Percentiles rank a stretch among this genome's conserved stretches.
Conservation (phyloP, 495 filamentous ascomycete species). For the Aspergillus sclerotiicarbonarius region DNA sequence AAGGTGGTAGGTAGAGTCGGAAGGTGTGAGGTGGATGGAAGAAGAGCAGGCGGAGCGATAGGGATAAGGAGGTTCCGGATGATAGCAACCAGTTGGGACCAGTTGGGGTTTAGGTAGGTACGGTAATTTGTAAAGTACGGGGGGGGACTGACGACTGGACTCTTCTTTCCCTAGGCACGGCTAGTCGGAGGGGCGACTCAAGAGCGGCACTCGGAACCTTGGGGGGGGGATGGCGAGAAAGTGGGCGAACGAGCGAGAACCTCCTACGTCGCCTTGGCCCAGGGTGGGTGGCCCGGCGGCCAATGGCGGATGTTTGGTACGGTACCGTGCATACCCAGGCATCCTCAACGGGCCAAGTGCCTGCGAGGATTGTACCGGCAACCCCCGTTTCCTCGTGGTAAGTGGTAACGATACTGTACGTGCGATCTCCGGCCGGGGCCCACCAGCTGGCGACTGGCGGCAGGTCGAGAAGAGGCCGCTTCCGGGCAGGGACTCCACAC, state of each 20-base stretch:
- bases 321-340: conserved; percentile 5
- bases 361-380: neutral
- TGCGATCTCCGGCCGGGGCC: conserved; percentile 16
- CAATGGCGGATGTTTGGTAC: conserved; percentile 13
- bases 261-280: conserved; percentile 10
- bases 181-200: conserved; percentile 20
- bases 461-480: conserved; percentile 20
- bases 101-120: conserved; percentile 4
- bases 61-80: conserved; percentile 23
- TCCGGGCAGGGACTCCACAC: conserved; percentile 21
- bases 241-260: conserved; percentile 23
- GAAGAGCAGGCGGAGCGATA: conserved; percentile 15
- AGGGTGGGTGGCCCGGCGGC: neutral
- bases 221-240: conserved; percentile 21
- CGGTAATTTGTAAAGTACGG: neutral
- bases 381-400: conserved; percentile 23
- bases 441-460: conserved; percentile 12
- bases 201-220: conserved; percentile 22
- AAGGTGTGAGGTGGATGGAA: conserved; percentile 3
- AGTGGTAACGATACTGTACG: conserved; percentile 24
- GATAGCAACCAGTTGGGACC: conserved; percentile 4
- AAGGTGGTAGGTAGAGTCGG: neutral
- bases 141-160: neutral
- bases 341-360: neutral
- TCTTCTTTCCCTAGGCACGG: neutral